Conservation (phyloP, 73 alveolate genomes). For the Paramecium sexaurelia region DNA sequence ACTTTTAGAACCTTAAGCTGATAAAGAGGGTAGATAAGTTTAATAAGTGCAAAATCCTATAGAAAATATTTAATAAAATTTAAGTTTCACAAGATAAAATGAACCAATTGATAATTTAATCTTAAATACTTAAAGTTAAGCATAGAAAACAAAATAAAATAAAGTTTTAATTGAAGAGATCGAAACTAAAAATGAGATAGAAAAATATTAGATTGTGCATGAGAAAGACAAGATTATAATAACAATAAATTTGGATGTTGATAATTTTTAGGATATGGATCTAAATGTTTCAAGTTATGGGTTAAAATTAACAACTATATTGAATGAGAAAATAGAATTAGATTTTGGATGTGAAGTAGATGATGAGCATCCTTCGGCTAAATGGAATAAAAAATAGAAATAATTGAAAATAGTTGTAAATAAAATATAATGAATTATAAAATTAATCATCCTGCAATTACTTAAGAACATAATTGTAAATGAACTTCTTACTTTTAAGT, state of each 20-base stretch:
- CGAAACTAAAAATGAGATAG: neutral
- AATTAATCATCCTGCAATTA: slow-evolving; percentile 42
- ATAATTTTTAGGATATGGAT: slow-evolving; percentile 11
- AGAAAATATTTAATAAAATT: neutral
- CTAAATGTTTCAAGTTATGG: neutral
- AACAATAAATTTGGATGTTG: neutral
- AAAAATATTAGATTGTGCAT: neutral
- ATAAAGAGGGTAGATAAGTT: neutral
- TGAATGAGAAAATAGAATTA: neutral
- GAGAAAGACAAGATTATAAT: neutral
- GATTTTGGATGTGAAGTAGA: slow-evolving; percentile 51
- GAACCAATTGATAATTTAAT: neutral
- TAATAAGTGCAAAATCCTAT: neutral
- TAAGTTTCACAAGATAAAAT: neutral
- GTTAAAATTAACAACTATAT: neutral
- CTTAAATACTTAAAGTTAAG: neutral
- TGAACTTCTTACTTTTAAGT: neutral
- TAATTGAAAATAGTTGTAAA: slow-evolving; percentile 17
- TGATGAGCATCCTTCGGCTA: slow-evolving; percentile 9
- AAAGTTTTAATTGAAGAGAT: neutral
- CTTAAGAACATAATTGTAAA: neutral
- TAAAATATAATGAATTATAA: slow-evolving; percentile 7
- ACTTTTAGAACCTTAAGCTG: neutral
- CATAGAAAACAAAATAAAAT: neutral
- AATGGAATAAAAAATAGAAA: slow-evolving; percentile 40